Base-by-base conservation (phyloP, 306 rosid species). In the Sindora glabra region DNA sequence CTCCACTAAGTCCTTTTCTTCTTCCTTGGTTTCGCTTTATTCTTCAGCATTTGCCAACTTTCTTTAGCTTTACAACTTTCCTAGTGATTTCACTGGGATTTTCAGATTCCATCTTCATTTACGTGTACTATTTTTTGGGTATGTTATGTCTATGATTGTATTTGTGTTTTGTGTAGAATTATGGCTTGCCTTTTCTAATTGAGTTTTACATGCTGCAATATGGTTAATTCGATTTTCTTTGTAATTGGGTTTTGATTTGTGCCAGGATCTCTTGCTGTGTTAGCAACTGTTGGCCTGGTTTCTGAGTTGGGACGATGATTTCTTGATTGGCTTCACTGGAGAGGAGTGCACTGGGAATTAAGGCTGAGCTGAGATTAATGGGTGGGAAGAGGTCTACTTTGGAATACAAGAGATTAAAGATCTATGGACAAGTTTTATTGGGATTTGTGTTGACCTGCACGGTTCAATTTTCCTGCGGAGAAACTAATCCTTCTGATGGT, bases 401-500 rank as follows among this genome's bases (percentile, higher is more conserved):
- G 50, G 61, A 23, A 71, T 56, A 10, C 75, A 58, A 57, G 59
- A 54, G 67, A 74, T 61, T 70, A 73, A 75, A 75, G 85, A 79
- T 85, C 80, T 59, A 57, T 30, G 59, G 25, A 26, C 62, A 63
- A 61, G 63, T 75, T 67, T 54, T 79, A 18, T 27, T 81, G 65
- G 82, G 81, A 70, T 74, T 77, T 70, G 11, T 73, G 50, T 65
- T 80, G 76, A 71, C 81, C 76, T 77, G 73, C 56, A 59, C 61
- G 26, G 77, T 72, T 0, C 89, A 70, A 54, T 64, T 87, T 73
- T 77, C 82, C 18, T 67, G 44, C 70, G 96, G 86, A 39, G 81
- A 60, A 55, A 91, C 97, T 52, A 80, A 83, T 83, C 75, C 85
- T 1, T 10, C 22, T 48, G 97, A 91, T 60, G 88, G 97, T 87